Evolutionary conservation across 148 eudicot species (phyloP), one percentile per base, ranked within the genome.

Genomic region (Agrostemma githago): DNA sequence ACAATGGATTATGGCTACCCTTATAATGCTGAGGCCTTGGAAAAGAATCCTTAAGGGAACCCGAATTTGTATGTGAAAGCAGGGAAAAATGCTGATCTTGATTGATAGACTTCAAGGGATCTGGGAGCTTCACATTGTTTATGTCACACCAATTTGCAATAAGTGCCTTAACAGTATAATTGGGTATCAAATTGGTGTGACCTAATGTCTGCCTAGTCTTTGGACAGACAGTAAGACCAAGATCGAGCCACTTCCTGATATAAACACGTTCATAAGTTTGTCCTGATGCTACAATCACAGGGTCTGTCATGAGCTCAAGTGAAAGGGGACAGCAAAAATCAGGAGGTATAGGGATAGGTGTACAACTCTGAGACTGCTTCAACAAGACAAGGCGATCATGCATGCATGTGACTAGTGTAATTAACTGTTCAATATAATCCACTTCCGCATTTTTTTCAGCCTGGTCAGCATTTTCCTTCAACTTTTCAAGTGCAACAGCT

Each of bases 261-360:
- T 83, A 92, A 81, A 85, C 92, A 21, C 98, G 90, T 82, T 95
- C 96, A 74, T 90, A 88, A 9, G 98, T 95, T 79, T 95, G 98
- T 38, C 98, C 98, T 37, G 97, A 95, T 44, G 96, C 91, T 63
- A 95, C 90, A 80, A 95, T 95, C 26, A 95, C 98, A 41, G 97
- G 98, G 82, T 95, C 98, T 14, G 93, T 89, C 97, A 95, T 95
- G 78, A 95, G 87, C 77, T 95, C 97, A 60, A 95, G 92, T 67
- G 98, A 92, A 34, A 95, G 90, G 56, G 97, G 96, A 79, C 98
- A 95, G 74, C 97, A 92, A 78, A 95, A 95, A 80, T 95, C 96
- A 79, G 97, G 66, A 54, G 97, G 96, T 76, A 92, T 85, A 44
- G 88, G 84, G 57, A 95, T 86, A 39, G 90, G 88, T 68, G 88